phyloP scores from a whole-genome alignment of 1,284 basidiomycete species.

The Neonothopanus nambi region DNA sequence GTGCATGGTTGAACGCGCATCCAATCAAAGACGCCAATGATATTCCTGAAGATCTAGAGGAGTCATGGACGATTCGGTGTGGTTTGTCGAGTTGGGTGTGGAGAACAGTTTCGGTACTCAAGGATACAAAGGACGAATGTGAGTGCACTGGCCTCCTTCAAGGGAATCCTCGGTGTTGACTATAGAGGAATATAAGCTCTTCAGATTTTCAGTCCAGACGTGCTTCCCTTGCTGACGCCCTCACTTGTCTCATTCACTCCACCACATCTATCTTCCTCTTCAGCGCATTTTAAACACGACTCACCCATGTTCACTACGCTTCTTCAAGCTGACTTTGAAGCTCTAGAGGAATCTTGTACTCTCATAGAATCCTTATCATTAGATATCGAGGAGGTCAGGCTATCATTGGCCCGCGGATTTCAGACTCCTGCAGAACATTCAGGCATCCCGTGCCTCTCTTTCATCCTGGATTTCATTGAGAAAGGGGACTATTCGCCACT shows the following conservation, averaged over 20 bases:
- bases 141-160: constrained; percentile 24
- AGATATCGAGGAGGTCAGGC: constrained; percentile 72
- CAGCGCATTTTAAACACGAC: constrained; percentile 41
- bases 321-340: constrained; percentile 67
- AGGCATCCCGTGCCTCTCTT: constrained; percentile 58
- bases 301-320: constrained; percentile 50
- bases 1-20: constrained; percentile 50
- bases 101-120: constrained; percentile 68
- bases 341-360: constrained; percentile 71
- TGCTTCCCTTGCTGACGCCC: constrained; percentile 62
- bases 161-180: neutral
- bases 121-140: constrained; percentile 63
- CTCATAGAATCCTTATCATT: constrained; percentile 74
- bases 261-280: constrained; percentile 43
- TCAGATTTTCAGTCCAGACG: constrained; percentile 58
- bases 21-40: constrained; percentile 27
- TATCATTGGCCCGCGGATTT: constrained; percentile 68
- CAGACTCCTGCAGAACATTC: constrained; percentile 57
- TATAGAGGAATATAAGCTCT: neutral
- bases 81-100: constrained; percentile 75
- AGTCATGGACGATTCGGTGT: constrained; percentile 66
- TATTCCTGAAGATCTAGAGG: constrained; percentile 35
- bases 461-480: constrained; percentile 74
- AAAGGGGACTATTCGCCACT: constrained; percentile 61
- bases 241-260: constrained; percentile 59